phyloP scores from a whole-genome alignment of 805 yeast genomes.

The Candida verbasci region DNA sequence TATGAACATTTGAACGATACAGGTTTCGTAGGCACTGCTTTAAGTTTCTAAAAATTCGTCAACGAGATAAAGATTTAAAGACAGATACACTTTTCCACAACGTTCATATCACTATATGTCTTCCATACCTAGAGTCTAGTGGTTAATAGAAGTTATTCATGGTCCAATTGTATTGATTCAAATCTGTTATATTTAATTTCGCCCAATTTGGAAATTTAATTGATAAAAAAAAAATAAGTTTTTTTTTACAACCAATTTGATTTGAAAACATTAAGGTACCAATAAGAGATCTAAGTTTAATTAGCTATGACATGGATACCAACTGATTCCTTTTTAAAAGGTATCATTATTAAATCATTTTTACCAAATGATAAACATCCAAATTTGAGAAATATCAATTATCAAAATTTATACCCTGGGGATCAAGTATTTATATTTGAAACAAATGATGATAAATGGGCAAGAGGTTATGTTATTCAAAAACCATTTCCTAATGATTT shows the following conservation, averaged over 20 bases:
- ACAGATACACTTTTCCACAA: too few species aligned
- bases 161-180: background rate
- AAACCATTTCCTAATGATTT: slow-evolving; percentile 71
- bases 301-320: slow-evolving; percentile 34
- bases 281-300: background rate
- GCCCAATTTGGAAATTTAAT: slow-evolving; percentile 1
- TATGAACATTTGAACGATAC: too few species aligned
- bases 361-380: slow-evolving; percentile 41
- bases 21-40: too few species aligned
- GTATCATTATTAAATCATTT: slow-evolving; percentile 35
- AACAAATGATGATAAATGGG: slow-evolving; percentile 60
- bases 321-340: slow-evolving; percentile 31
- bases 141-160: too few species aligned
- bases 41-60: too few species aligned
- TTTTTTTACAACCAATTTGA: too few species aligned
- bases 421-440: slow-evolving; percentile 78
- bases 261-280: too few species aligned
- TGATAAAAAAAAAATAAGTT: background rate
- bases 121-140: too few species aligned
- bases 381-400: slow-evolving; percentile 31
- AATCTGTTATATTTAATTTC: slow-evolving; percentile 1
- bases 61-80: too few species aligned
- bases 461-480: slow-evolving; percentile 67
- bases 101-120: too few species aligned
- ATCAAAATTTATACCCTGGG: slow-evolving; percentile 63